phyloP scores from a whole-genome alignment of 164 flowering plant genomes.

The Piper longum region DNA sequence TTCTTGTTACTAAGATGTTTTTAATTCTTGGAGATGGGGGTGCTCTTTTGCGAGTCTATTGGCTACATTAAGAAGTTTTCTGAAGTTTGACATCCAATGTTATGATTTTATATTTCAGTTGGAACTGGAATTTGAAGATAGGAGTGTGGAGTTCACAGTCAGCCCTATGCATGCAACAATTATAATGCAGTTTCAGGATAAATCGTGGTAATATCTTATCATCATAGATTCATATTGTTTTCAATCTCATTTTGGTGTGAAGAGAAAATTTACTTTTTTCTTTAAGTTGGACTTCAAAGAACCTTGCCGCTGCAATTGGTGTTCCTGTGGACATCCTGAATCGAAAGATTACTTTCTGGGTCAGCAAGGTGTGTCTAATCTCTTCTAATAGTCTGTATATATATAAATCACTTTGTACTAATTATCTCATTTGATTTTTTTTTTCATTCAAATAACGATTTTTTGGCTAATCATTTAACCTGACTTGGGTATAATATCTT shows the following conservation, averaged over 20 bases:
- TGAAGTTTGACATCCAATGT: background rate
- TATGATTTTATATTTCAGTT: slow-evolving; percentile 31
- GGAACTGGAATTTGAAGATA: slow-evolving; percentile 90
- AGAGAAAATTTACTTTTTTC: slow-evolving; percentile 3
- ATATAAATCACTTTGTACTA: background rate
- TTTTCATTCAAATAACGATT: too few species aligned
- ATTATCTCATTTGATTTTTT: too few species aligned
- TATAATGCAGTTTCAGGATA: slow-evolving; percentile 85
- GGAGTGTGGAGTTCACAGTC: slow-evolving; percentile 61
- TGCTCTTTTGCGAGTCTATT: too few species aligned
- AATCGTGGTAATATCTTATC: slow-evolving; percentile 36
- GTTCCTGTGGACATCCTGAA: slow-evolving; percentile 62
- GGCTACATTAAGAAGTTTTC: background rate
- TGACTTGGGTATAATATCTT: background rate
- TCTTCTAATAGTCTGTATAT: background rate
- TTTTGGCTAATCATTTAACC: background rate
- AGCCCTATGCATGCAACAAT: slow-evolving; percentile 84
- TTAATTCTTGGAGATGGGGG: too few species aligned
- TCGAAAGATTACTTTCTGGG: slow-evolving; percentile 83
- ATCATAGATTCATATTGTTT: background rate
- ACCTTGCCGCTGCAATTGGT: slow-evolving; percentile 75
- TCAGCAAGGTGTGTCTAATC: slow-evolving; percentile 52
- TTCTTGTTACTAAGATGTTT: too few species aligned
- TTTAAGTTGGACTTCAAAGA: slow-evolving; percentile 79
- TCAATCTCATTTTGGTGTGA: background rate